Evolutionary conservation across 345 rosid genomes (phyloP), one percentile per base, ranked within the genome.

Genomic region (Rhodamnia rubescens): DNA sequence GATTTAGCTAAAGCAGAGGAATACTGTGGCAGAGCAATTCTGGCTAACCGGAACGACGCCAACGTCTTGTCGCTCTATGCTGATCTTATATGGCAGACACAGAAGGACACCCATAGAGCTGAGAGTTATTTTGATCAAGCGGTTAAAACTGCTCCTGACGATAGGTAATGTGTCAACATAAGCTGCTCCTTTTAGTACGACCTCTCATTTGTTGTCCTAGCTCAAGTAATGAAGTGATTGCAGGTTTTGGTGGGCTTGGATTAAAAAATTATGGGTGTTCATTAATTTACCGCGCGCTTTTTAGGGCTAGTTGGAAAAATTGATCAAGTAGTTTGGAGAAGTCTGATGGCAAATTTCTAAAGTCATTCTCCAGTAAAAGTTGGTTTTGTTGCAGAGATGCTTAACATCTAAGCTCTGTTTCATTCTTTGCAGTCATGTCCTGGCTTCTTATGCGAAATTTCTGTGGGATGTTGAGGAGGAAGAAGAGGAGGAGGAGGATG

Each of bases 401-500:
- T 56, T 9, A 22, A 9, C 26, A 56, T 56, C 59, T 20, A 69
- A 36, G 26, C 40, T 27, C 27, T 53, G 83, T 9, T 50, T 53
- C 59, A 24, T 56, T 56, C 59, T 21, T 20, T 69, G 89, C 92
- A 96, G 98, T 84, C 92, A 89, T 86, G 91, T 94, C 82, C 91
- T 89, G 74, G 95, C 94, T 82, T 93, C 99, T 83, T 95, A 94
- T 88, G 98, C 98, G 47, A 91, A 82, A 82, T 94, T 95, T 86
- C 88, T 94, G 12, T 93, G 96, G 97, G 98, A 94, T 86, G 89
- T 85, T 55, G 95, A 93, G 32, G 95, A 94, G 7, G 92, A 87
- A 36, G 92, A 91, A 49, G 89, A 92, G 74, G 89, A 87, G 57
- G 91, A 86, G 12, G 16, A 52, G 22, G 85, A 36, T 36, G 40